Evolutionary conservation across 148 eudicot species (phyloP).

Genomic region (Amaranthus palmeri): DNA sequence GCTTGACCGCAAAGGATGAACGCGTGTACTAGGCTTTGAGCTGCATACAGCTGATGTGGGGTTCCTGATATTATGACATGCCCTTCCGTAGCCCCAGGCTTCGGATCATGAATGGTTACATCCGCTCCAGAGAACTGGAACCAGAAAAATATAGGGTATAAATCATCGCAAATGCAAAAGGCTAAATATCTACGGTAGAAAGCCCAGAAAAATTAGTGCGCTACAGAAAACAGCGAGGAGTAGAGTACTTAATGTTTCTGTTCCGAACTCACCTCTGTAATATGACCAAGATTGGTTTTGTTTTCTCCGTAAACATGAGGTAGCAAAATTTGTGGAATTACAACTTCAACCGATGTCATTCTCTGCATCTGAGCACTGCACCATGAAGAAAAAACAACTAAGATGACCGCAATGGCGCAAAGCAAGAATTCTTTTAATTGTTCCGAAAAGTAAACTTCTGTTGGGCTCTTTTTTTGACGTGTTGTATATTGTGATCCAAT

Average conservation of each 20-base stretch:
- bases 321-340: constrained; percentile 37
- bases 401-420: not conserved
- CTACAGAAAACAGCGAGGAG: constrained; percentile 22
- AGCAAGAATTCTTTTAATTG: not conserved
- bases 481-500: not conserved
- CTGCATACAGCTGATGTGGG: constrained; percentile 32
- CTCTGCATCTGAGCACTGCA: constrained; percentile 34
- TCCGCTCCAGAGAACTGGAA: constrained; percentile 56
- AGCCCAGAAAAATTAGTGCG: too few species aligned
- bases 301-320: constrained; percentile 51
- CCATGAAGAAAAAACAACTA: not conserved
- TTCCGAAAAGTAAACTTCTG: not conserved
- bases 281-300: constrained; percentile 36
- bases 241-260: not conserved
- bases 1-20: constrained; percentile 44
- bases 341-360: constrained; percentile 37
- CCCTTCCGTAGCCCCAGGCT: constrained; percentile 39
- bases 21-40: constrained; percentile 56
- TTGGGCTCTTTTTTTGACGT: not conserved
- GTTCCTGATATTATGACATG: constrained; percentile 42
- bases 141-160: not conserved
- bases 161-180: too few species aligned
- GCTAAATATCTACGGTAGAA: too few species aligned
- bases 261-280: constrained; percentile 38
- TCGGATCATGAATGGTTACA: constrained; percentile 39